Evolutionary conservation across 306 rosid genomes (phyloP).

Genomic region (Parietaria judaica): DNA sequence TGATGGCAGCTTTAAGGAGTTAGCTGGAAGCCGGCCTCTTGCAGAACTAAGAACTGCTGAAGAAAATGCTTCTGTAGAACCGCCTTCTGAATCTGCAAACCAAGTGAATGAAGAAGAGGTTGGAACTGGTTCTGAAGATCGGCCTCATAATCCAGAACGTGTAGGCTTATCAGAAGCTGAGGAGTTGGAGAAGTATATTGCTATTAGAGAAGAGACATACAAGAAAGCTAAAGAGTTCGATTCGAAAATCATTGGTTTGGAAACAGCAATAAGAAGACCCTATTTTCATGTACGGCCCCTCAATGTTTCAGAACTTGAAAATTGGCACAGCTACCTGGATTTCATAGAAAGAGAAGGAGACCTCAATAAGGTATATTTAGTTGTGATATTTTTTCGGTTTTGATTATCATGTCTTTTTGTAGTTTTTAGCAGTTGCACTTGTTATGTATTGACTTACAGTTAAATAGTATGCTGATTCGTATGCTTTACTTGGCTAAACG

Average conservation of each 20-base stretch:
- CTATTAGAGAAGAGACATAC: constrained; percentile 94
- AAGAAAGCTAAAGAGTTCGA: constrained; percentile 98
- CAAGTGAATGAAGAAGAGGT: constrained; percentile 55
- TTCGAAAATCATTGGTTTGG: constrained; percentile 98
- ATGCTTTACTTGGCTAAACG: constrained; percentile 86
- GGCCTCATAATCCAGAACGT: constrained; percentile 67
- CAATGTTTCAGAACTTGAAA: constrained; percentile 89
- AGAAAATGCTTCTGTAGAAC: constrained; percentile 40
- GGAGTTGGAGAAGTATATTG: constrained; percentile 97
- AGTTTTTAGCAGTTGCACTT: constrained; percentile 33
- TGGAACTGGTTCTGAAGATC: constrained; percentile 44
- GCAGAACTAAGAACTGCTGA: constrained; percentile 70
- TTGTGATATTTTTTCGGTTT: constrained; percentile 25
- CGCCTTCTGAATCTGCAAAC: constrained; percentile 24
- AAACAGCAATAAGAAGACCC: constrained; percentile 98
- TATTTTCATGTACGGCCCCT: constrained; percentile 96
- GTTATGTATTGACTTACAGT: constrained; percentile 63
- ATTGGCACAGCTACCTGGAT: constrained; percentile 94
- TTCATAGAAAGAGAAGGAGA: constrained; percentile 91
- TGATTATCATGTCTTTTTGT: background rate
- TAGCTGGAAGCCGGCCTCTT: constrained; percentile 78
- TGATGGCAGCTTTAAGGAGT: constrained; percentile 79
- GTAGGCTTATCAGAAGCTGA: constrained; percentile 94
- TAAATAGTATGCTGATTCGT: constrained; percentile 67
- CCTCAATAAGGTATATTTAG: constrained; percentile 72